Percentiles rank a stretch among this genome's conserved stretches.
Evolutionary conservation across 2,329 filamentous ascomycete species (phyloP).

Genomic region (Scedosporium apiospermum): DNA sequence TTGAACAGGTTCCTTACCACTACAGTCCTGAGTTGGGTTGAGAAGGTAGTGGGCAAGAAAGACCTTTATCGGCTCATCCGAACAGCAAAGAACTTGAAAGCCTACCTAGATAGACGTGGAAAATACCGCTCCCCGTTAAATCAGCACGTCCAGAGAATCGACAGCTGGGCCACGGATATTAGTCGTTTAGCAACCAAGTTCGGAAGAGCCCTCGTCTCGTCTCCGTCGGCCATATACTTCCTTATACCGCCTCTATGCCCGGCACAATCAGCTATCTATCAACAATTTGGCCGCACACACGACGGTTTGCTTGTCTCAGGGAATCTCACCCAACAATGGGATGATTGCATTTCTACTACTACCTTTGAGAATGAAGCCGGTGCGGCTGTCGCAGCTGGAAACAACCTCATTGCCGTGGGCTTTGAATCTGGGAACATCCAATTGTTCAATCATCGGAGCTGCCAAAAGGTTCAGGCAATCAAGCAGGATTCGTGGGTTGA

Average conservation of each 20-base stretch:
- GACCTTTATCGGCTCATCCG: slow-evolving; percentile 14
- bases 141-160: background rate
- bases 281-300: slow-evolving; percentile 8
- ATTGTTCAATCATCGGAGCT: background rate
- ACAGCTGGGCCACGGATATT: slow-evolving; percentile 15
- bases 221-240: slow-evolving; percentile 22
- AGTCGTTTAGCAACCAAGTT: slow-evolving; percentile 22
- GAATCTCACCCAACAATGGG: background rate
- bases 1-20: slow-evolving; percentile 16
- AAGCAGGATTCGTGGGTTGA: background rate
- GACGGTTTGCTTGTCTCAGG: slow-evolving; percentile 8
- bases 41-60: slow-evolving; percentile 13
- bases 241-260: slow-evolving; percentile 26
- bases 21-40: slow-evolving; percentile 20
- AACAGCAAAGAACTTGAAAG: slow-evolving; percentile 10
- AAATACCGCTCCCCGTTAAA: background rate
- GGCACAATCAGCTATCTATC: slow-evolving; percentile 10
- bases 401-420: background rate
- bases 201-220: slow-evolving; percentile 15
- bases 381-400: background rate
- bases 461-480: background rate
- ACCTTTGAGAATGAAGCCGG: background rate
- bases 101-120: background rate
- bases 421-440: background rate
- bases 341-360: background rate